A percentile compares a stretch with the other conserved stretches of the same genome.
phyloP scores from a whole-genome alignment of 176 grass and related monocot species.

The maize (Zea mays) region Zm-B73-REFERENCE-NAM-5.0 NC_050101.1:71514501-71515000 shows the following conservation, averaged over 20 bases:
- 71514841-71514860: slow-evolving; percentile 26
- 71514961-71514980: slow-evolving; percentile 78
- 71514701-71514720: slow-evolving; percentile 70
- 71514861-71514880: slow-evolving; percentile 19
- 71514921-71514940: slow-evolving; percentile 79
- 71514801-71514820: slow-evolving; percentile 94
- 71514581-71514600: background rate
- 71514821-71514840: slow-evolving; percentile 82
- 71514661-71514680: background rate
- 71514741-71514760: slow-evolving; percentile 86
- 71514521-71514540: slow-evolving; percentile 12
- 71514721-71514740: slow-evolving; percentile 67
- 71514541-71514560: background rate
- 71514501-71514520: slow-evolving; percentile 6
- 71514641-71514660: background rate
- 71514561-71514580: slow-evolving; percentile 7
- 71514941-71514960: slow-evolving; percentile 90
- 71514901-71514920: slow-evolving; percentile 46
- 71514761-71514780: slow-evolving; percentile 93
- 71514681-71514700: slow-evolving; percentile 14
- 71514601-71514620: slow-evolving; percentile 23
- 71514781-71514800: slow-evolving; percentile 86
- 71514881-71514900: slow-evolving; percentile 24
- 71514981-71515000: slow-evolving; percentile 64
- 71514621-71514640: slow-evolving; percentile 17